These are phyloP conservation scores for Rhynchospora pubera DNA, from an alignment of 176 grass and related monocot genomes.

Conservation along the genomic window DNA sequence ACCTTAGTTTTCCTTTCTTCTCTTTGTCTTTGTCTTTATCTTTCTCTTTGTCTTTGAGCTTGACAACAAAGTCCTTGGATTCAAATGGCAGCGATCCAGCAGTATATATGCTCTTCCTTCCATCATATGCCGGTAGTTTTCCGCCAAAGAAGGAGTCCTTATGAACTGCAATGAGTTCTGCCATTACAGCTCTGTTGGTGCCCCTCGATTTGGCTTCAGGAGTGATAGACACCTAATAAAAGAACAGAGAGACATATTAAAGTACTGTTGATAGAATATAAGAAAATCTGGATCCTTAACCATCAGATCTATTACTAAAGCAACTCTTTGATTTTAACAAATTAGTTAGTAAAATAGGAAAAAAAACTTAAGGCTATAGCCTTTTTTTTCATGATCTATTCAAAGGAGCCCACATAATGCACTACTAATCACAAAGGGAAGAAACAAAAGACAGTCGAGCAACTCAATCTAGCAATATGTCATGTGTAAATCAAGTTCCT, in stretches of 20 bases:
- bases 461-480: not conserved
- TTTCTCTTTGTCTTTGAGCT: constrained; percentile 38
- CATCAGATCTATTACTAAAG: not conserved
- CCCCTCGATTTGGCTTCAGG: constrained; percentile 66
- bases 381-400: not conserved
- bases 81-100: constrained; percentile 75
- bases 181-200: constrained; percentile 52
- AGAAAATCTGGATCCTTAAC: not conserved
- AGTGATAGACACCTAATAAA: constrained; percentile 56
- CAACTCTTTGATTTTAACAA: not conserved
- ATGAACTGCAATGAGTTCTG: constrained; percentile 50
- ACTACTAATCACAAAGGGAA: not conserved
- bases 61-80: constrained; percentile 54
- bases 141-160: constrained; percentile 38
- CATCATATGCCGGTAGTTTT: constrained; percentile 73
- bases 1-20: constrained; percentile 49
- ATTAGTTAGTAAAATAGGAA: not conserved
- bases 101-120: constrained; percentile 80
- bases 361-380: not conserved
- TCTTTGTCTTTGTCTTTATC: not conserved
- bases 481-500: not conserved
- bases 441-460: not conserved
- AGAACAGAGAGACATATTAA: not conserved
- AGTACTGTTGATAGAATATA: not conserved
- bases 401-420: not conserved